These are phyloP conservation scores for Exophiala calicioides DNA, from an alignment of 2,329 filamentous ascomycete species.

Conservation along the genomic window DNA sequence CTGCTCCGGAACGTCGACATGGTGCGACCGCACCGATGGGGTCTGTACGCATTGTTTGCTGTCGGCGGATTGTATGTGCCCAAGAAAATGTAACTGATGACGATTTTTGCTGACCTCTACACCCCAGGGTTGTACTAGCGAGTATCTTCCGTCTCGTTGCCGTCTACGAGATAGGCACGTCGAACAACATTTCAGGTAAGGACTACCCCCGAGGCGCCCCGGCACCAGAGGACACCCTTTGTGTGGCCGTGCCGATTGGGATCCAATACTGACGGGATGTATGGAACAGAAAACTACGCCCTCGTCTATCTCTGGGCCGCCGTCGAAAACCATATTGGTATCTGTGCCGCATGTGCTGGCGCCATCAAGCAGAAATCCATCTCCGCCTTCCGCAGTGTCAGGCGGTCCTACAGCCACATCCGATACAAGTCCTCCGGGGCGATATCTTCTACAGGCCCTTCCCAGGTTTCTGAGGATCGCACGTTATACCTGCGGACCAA, in stretches of 20 bases:
- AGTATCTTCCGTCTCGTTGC: constrained; percentile 24
- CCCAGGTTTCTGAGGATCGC: constrained; percentile 18
- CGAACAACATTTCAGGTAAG: constrained; percentile 20
- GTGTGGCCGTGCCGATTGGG: background rate
- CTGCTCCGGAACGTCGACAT: constrained; percentile 25
- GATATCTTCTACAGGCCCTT: background rate
- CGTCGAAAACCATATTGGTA: constrained; percentile 27
- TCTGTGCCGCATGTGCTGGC: constrained; percentile 25
- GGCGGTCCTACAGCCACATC: constrained; percentile 13
- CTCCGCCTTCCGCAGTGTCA: constrained; percentile 10
- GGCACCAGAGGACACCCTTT: background rate
- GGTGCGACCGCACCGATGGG: constrained; percentile 19
- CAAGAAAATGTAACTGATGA: background rate
- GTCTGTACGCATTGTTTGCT: constrained; percentile 21
- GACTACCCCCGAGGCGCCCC: background rate
- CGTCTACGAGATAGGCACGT: constrained; percentile 13
- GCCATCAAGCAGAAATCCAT: constrained; percentile 22
- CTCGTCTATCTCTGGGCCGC: constrained; percentile 22
- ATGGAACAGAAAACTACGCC: constrained; percentile 27
- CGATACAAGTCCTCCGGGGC: constrained; percentile 12
- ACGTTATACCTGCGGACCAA: constrained; percentile 11
- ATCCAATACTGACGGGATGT: too few species aligned
- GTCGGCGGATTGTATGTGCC: constrained; percentile 21
- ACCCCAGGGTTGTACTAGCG: constrained; percentile 22
- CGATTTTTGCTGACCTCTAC: constrained; percentile 1